Conservation (phyloP, 306 rosid genomes). For the Vachellia pachyceras region DNA sequence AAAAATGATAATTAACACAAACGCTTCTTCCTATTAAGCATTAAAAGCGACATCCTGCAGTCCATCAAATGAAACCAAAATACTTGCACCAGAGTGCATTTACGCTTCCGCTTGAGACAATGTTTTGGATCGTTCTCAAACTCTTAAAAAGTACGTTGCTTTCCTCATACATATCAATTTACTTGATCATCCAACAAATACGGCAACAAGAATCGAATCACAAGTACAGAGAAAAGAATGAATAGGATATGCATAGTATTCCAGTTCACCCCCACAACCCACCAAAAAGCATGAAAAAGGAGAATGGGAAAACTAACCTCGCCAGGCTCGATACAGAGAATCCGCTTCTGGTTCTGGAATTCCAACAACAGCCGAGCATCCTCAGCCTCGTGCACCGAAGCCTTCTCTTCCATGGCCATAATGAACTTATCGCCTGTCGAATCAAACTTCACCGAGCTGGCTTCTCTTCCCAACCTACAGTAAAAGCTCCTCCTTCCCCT, state of each 20-base stretch:
- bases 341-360: slow-evolving; percentile 57
- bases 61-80: neutral
- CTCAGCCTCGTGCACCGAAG: slow-evolving; percentile 77
- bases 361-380: slow-evolving; percentile 76
- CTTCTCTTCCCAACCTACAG: slow-evolving; percentile 70
- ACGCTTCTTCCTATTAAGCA: neutral
- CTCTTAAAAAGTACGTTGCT: neutral
- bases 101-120: no score
- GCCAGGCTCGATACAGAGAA: slow-evolving; percentile 67
- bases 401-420: slow-evolving; percentile 66
- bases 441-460: slow-evolving; percentile 64
- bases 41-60: neutral
- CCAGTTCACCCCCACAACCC: neutral
- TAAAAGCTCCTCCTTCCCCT: slow-evolving; percentile 82
- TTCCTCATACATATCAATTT: neutral
- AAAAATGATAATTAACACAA: neutral
- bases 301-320: slow-evolving; percentile 53
- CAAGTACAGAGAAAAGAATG: neutral
- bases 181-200: neutral
- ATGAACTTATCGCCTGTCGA: slow-evolving; percentile 64
- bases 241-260: neutral
- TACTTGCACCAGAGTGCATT: neutral
- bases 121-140: neutral
- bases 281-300: neutral
- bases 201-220: no score